These are phyloP conservation scores for Trametes cingulata DNA, from an alignment of 768 basidiomycete genomes.

Conservation along the genomic window DNA sequence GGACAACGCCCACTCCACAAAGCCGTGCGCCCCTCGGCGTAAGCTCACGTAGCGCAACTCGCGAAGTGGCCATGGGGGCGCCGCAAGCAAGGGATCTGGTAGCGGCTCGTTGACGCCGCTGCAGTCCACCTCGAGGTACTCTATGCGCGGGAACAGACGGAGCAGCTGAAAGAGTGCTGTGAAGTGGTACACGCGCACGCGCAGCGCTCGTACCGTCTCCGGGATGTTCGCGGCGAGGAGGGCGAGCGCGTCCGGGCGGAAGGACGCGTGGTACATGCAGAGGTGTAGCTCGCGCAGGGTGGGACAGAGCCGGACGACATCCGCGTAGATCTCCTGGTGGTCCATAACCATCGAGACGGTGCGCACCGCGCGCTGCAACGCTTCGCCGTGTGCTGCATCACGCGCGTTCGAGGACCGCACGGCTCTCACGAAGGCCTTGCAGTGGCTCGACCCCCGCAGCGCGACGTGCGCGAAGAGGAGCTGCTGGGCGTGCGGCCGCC, in stretches of 20 bases:
- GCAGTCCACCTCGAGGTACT: constrained; percentile 17
- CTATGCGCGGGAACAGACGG: background rate
- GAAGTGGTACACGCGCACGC: constrained; percentile 13
- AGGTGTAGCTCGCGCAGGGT: constrained; percentile 7
- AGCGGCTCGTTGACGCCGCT: background rate
- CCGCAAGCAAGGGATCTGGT: background rate
- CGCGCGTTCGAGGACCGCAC: background rate
- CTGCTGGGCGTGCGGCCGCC: constrained; percentile 6
- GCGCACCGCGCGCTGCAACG: background rate
- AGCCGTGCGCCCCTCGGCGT: background rate
- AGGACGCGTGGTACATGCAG: constrained; percentile 11
- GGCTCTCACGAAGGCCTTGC: background rate
- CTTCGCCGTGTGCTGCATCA: background rate
- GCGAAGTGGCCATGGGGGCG: constrained; percentile 7
- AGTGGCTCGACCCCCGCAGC: constrained; percentile 2
- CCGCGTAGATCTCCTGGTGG: constrained; percentile 13
- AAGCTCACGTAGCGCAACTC: constrained; percentile 14
- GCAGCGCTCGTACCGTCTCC: constrained; percentile 1
- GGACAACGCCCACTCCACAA: constrained; percentile 11
- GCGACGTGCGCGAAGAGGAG: constrained; percentile 10
- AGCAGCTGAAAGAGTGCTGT: constrained; percentile 16
- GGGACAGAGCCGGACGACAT: background rate
- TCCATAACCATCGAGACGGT: constrained; percentile 9
- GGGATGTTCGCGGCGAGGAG: background rate
- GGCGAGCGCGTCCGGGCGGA: background rate